Evolutionary conservation across 129 eudicot genomes (phyloP), one percentile per base, ranked within the genome.

Genomic region (Flaveria robusta): DNA sequence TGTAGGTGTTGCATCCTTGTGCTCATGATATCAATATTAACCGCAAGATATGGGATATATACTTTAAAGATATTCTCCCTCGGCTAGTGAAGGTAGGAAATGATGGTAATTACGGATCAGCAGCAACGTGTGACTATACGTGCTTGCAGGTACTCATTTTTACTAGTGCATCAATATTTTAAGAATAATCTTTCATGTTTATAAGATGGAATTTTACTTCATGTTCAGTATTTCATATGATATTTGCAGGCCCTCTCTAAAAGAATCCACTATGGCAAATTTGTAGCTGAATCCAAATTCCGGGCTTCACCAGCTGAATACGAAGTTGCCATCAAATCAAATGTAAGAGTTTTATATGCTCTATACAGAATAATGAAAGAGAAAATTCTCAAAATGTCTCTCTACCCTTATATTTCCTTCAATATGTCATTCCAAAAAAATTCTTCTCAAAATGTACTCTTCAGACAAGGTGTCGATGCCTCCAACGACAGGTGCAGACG

Each of bases 231-330:
- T 51, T 8, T 77, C 23, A 5, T 60, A 31, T 59, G 10, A 10
- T 27, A 3, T 63, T 54, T 70, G 83, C 83, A 90, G 98, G 86
- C 80, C 55, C 85, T 93, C 39, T 90, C 98, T 41, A 93, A 93
- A 79, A 86, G 98, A 87, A 85, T 90, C n/a, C 98, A 93, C 67
- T 93, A 90, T 55, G 97, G 98, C 4, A 93, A 93, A 82, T 93
- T 88, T 72, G 98, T 93, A 29, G 98, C 98, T 18, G 98, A 93
- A 82, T 96, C 97, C 56, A 93, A 93, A 71, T 93, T 83, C 49
- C 88, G 72, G 66, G 98, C 85, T 62, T 84, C 96, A 13, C 96
- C 98, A 16, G 85, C 88, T 62, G 86, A 79, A 63, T 90, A 85
- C 3, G 85, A 79, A 77, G 71, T 93, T 69, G 98, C 98, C 45